Evolutionary conservation across 129 eudicot genomes (phyloP), one percentile per base, ranked within the genome.

Genomic region (Ambrosia artemisiifolia): DNA sequence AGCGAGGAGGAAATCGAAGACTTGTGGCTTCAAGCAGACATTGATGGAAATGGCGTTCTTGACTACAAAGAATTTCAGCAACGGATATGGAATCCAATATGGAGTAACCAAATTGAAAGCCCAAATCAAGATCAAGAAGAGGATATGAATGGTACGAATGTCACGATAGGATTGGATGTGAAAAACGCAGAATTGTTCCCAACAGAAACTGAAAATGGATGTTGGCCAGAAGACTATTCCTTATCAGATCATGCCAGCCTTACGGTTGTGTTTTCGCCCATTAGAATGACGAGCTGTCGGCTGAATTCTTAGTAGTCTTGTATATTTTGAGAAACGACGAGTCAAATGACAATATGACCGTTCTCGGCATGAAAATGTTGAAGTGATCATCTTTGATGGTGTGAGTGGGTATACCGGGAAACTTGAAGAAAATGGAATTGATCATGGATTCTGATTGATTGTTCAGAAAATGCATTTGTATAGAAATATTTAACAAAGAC

Each of bases 241-340:
- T 84, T 95, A 35, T 95, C 99, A 8, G 99, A 95, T 72, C 99
- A 95, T 62, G 99, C 99, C 2, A 86, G 97, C 35, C 95, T 95
- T 10, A 95, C 96, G 4, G 99, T 85, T 16, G 88, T 86, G 44
- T 95, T 95, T 82, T 88, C 97, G 11, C 96, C 99, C 0, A 74
- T 82, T 54, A 81, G 79, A 79, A 87, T 93, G 95, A 83, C 95
- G 4, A 82, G 98, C 74, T 81, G 81, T 24, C 78, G 81, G 66
- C 50, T 83, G 64, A 64, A 65, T 48, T 80, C 81, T 40, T 85
- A 70, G 65, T 57, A 33, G 76, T 70, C 42, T 65, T 60, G 2
- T 62, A 30, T 40, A 61, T 67, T 28, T 64, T 43, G 35, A 71
- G 82, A 72, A 79, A 79, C 69, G 46, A 46, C 7, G 59, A 46